A percentile compares a stretch with the other conserved stretches of the same genome.
phyloP scores from a whole-genome alignment of 2,329 filamentous ascomycete species.

The Paecilomyces sp. region DNA sequence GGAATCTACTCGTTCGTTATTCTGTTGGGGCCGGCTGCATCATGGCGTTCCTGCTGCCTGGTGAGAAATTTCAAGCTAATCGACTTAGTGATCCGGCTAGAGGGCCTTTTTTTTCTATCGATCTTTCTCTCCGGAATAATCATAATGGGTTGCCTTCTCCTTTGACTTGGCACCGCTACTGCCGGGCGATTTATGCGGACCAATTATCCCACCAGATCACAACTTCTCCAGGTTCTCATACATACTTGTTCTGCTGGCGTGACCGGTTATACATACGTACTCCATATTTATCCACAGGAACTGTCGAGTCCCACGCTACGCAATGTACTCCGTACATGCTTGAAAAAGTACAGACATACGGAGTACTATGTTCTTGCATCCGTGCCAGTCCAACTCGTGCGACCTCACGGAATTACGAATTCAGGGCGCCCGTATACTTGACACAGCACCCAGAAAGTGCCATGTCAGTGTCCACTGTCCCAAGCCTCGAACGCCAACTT shows the following conservation, averaged over 20 bases:
- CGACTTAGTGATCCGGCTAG: background rate
- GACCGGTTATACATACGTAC: too few relatives aligned
- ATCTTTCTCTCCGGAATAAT: background rate
- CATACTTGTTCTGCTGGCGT: background rate
- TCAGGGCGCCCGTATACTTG: background rate
- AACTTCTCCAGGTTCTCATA: background rate
- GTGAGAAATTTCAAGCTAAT: background rate
- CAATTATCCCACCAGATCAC: background rate
- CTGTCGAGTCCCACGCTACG: background rate
- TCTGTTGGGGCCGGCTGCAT: background rate
- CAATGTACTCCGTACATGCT: background rate
- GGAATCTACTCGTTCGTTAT: background rate
- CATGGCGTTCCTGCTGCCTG: background rate
- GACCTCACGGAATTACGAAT: background rate
- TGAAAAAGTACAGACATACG: background rate
- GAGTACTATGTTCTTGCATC: background rate
- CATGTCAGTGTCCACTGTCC: background rate
- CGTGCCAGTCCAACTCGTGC: background rate
- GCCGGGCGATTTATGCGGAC: background rate
- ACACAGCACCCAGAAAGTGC: background rate
- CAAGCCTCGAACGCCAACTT: background rate
- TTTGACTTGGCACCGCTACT: background rate
- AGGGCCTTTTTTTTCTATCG: too few relatives aligned
- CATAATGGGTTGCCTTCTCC: background rate
- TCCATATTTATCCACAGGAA: background rate